Base-by-base conservation (phyloP, 495 filamentous ascomycete genomes). In the Amniculicola lignicola region DNA sequence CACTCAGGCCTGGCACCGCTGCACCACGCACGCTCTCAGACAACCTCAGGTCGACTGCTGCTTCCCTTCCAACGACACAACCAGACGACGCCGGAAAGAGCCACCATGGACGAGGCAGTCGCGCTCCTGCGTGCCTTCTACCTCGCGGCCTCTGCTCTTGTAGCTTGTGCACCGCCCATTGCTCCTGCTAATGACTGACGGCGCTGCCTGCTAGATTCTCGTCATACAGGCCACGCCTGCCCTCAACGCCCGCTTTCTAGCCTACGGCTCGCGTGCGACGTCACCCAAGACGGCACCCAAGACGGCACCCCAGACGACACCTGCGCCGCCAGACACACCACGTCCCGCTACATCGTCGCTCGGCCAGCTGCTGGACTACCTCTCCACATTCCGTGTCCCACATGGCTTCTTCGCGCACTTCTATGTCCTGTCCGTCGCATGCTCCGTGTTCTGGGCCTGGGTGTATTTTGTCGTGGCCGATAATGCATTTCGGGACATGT, bases 321-420 rank as follows among this genome's bases (percentile, higher is more conserved):
- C 31, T 72, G 69, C 19, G 33, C 19, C 39, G 18, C 29, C 1
- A 15, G 12, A 4, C n/a, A 18, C 29, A 9, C 4, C 7, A 10
- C 15, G 6, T 21, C 37, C 22, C 39, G 37, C 12, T 18, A 19
- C 46, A 25, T 21, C 15, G 40, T n/a, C 11, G 16, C 24, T 63
- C 36, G 15, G 36, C 22, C 39, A 31, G 16, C 1, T 70, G 5
- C 75, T 87, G 28, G 84, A 86, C 62, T 63, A 57, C 46, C 53
- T 83, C 10, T 75, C 80, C 31, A 70, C 68, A 36, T 64, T 78
- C 61, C 74, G 70, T 64, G 86, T 97, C 10, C 90, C 94, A 2
- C 93, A 96, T 68, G 73, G 77, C 45, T 98, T 84, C 77, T 98
- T 98, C 71, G 77, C 72, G 6, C 85, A 90, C 51, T 98, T 95